Conservation (phyloP, 2,329 filamentous ascomycete genomes). For the Neocucurbitaria cava region DNA sequence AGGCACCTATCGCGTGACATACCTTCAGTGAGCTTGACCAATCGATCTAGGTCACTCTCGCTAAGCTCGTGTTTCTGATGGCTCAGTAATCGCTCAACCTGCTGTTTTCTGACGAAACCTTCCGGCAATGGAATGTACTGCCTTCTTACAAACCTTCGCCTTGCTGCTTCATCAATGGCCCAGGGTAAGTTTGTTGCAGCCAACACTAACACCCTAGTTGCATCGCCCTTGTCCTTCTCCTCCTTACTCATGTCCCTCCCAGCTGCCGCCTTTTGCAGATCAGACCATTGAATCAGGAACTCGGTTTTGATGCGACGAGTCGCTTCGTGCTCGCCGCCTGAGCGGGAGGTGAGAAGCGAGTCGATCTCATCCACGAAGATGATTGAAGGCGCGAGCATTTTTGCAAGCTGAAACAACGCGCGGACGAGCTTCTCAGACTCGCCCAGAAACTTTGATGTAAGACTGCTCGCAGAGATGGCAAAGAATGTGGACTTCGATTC, state of each 20-base stretch:
- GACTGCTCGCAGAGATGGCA: slow-evolving; percentile 90
- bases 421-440: slow-evolving; percentile 96
- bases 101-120: slow-evolving; percentile 76
- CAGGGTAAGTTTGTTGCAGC: slow-evolving; percentile 96
- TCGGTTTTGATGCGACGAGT: slow-evolving; percentile 96
- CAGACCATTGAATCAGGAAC: slow-evolving; percentile 97
- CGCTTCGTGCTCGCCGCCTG: slow-evolving; percentile 89
- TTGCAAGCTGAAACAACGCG: slow-evolving; percentile 89
- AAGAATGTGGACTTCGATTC: slow-evolving; percentile 97
- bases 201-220: slow-evolving; percentile 87
- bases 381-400: slow-evolving; percentile 87
- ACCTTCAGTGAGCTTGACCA: slow-evolving; percentile 89
- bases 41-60: slow-evolving; percentile 71
- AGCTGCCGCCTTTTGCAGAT: slow-evolving; percentile 88
- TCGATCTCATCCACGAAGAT: slow-evolving; percentile 99
- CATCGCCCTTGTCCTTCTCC: slow-evolving; percentile 76
- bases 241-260: slow-evolving; percentile 74
- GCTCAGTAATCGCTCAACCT: slow-evolving; percentile 79
- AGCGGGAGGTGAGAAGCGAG: slow-evolving; percentile 83
- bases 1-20: slow-evolving; percentile 37
- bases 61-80: slow-evolving; percentile 85
- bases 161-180: slow-evolving; percentile 96
- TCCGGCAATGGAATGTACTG: slow-evolving; percentile 97
- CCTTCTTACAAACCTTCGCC: slow-evolving; percentile 86
- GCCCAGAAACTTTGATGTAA: slow-evolving; percentile 95